Conservation (phyloP, 805 yeast genomes). For the Candida glaebosa region DNA sequence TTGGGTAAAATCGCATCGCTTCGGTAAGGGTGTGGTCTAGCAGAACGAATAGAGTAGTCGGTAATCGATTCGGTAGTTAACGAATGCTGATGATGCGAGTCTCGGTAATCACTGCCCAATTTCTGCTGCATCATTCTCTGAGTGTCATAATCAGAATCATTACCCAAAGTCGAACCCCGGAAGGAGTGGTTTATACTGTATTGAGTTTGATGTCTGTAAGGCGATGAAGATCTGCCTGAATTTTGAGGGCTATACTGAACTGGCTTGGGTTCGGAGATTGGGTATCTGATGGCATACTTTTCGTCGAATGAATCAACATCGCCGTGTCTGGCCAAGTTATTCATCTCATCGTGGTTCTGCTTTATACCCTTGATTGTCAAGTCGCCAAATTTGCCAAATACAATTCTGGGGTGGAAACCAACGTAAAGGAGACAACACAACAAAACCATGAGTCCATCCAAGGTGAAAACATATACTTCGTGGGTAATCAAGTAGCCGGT, state of each 20-base stretch:
- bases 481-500: slow-evolving; percentile 55
- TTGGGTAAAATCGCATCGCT: neutral
- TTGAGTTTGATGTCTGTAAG: neutral
- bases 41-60: slow-evolving; percentile 4
- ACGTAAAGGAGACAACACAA: slow-evolving; percentile 18
- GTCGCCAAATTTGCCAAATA: slow-evolving; percentile 42
- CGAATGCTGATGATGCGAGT: neutral
- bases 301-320: slow-evolving; percentile 1
- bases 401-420: slow-evolving; percentile 61
- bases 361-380: slow-evolving; percentile 9
- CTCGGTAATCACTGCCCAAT: neutral
- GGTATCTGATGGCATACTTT: neutral
- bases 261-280: neutral
- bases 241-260: neutral
- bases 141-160: slow-evolving; percentile 1
- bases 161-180: neutral
- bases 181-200: neutral
- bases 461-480: slow-evolving; percentile 37
- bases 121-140: neutral
- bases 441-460: slow-evolving; percentile 29
- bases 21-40: slow-evolving; percentile 2
- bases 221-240: neutral
- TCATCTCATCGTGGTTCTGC: neutral
- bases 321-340: neutral
- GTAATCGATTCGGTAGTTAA: neutral